Base-by-base conservation (phyloP, 176 grass and related monocot species). In the Pontederia paniculata region DNA sequence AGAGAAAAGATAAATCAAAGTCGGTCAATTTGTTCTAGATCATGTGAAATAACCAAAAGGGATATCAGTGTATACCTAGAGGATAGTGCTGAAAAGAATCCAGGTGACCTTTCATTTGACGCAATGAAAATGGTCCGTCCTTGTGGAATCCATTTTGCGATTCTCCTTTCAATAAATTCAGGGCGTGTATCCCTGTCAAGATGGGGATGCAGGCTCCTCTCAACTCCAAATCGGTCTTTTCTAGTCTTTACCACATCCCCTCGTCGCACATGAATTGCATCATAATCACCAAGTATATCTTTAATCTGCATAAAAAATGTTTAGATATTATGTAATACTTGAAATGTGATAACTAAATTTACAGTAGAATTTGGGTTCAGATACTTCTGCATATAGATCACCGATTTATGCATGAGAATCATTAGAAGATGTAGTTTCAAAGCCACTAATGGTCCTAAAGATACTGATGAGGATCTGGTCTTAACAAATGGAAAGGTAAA, bases 211-310 rank as follows among this genome's bases (percentile, higher is more conserved):
- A 78, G 86, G 48, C 91, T 90, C 60, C 85, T 60, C 76, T 78
- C 79, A 2, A 90, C 86, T 57, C 86, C 86, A 77, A 83, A 87
- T 74, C 76, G 75, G 63, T 97, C 86, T 69, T 83, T 97, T 70
- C 86, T 87, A 50, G 76, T 97, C 66, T 97, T 97, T 41, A 97
- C 44, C 50, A 74, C 74, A 72, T 97, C 91, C 70, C 91, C 91
- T 68, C 86, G 77, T 25, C 91, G 79, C 65, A 97, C 91, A 79
- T 97, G 91, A 76, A 97, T 97, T 71, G 85, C 91, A 76, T 97
- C 82, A 66, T 97, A 97, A 14, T 97, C 86, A 62, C 83, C 82
- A 79, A 96, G 79, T 55, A 81, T 55, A 28, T 70, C 71, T 87
- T 89, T 97, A 54, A 97, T 81, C 91, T 90, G 74, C 55, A 61